Evolutionary conservation across 73 alveolate species (phyloP).

Genomic region (Tetrahymena thermophila): DNA sequence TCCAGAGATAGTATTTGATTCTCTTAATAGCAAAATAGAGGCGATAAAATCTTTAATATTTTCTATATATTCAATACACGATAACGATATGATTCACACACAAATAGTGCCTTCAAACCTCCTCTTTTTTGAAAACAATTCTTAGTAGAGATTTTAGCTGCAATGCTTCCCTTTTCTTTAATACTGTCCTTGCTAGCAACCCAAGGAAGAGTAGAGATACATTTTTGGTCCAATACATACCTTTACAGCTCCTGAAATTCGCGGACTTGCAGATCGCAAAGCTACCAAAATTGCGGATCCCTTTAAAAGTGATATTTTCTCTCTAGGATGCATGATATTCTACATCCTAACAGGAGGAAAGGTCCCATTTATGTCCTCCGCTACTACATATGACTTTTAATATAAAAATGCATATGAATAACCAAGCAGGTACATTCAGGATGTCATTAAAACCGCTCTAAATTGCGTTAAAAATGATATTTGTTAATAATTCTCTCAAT

Average conservation of each 20-base stretch:
- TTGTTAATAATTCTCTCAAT: neutral
- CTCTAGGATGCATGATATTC: neutral
- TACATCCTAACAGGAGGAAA: neutral
- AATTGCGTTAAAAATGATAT: neutral
- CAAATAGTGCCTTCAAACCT: neutral
- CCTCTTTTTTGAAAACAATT: neutral
- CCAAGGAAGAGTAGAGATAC: neutral
- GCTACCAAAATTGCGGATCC: neutral
- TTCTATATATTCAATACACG: neutral
- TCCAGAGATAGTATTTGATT: neutral
- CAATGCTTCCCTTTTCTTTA: neutral
- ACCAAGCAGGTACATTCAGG: neutral
- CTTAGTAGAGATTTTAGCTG: neutral
- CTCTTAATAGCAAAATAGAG: neutral
- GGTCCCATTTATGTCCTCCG: neutral
- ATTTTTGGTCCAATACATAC: neutral
- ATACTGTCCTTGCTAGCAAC: neutral
- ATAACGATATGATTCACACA: neutral
- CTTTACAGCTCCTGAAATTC: neutral
- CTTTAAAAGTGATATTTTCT: neutral
- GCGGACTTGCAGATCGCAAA: slow-evolving; percentile 1
- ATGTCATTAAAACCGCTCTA: neutral
- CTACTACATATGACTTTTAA: neutral
- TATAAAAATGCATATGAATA: neutral
- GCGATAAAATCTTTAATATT: neutral